Conservation (phyloP, 805 yeast species). For the Candida peoriensis region DNA sequence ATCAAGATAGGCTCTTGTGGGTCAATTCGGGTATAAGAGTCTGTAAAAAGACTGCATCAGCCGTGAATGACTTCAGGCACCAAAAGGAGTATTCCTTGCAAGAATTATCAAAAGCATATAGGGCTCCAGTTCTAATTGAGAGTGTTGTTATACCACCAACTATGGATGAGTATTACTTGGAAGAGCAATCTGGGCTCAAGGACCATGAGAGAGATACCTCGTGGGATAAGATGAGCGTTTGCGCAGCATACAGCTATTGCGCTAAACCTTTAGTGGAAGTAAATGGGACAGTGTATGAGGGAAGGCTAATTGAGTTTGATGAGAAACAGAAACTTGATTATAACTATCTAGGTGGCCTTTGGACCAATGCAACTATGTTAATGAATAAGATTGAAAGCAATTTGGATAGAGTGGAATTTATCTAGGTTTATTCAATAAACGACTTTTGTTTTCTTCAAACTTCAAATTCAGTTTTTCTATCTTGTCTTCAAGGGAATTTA, state of each 20-base stretch:
- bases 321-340: neutral
- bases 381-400: neutral
- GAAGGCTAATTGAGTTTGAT: neutral
- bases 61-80: slow-evolving; percentile 14
- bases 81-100: slow-evolving; percentile 10
- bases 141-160: slow-evolving; percentile 49
- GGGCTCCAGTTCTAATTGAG: slow-evolving; percentile 33
- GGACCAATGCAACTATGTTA: neutral
- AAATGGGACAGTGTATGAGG: neutral
- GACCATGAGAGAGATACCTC: neutral
- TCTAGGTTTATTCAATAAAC: too few relatives aligned
- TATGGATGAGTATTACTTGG: slow-evolving; percentile 27
- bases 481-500: slow-evolving; percentile 19
- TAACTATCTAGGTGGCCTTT: neutral
- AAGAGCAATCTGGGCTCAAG: neutral
- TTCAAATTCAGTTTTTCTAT: slow-evolving; percentile 14
- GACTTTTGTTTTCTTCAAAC: slow-evolving; percentile 14
- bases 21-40: slow-evolving; percentile 52
- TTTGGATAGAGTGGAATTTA: neutral
- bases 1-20: slow-evolving; percentile 41
- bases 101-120: slow-evolving; percentile 20
- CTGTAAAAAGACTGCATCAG: slow-evolving; percentile 27
- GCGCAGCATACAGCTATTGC: slow-evolving; percentile 51
- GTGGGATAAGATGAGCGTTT: slow-evolving; percentile 32
- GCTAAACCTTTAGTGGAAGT: slow-evolving; percentile 36